These are phyloP conservation scores for Chrysoporthe austroafricana DNA, from an alignment of 2,329 filamentous ascomycete genomes.

Conservation along the genomic window DNA sequence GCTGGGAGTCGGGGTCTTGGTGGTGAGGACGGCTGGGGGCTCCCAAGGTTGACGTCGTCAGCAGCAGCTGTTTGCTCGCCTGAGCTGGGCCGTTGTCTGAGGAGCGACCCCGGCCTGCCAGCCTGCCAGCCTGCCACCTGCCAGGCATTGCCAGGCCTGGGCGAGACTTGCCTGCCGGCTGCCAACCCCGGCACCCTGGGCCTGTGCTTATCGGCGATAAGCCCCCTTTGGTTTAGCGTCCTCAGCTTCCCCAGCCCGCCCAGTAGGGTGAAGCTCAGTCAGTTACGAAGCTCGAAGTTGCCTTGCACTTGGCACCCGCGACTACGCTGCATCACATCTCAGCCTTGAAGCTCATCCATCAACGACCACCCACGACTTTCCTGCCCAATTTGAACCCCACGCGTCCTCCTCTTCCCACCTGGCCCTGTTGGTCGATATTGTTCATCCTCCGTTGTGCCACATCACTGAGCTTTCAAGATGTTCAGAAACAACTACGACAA, in stretches of 20 bases:
- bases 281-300: slow-evolving; percentile 36
- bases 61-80: slow-evolving; percentile 18
- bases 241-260: slow-evolving; percentile 12
- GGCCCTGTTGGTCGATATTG: neutral
- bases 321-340: slow-evolving; percentile 25
- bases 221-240: slow-evolving; percentile 2
- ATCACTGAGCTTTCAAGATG: slow-evolving; percentile 62
- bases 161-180: neutral
- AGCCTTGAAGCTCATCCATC: slow-evolving; percentile 19
- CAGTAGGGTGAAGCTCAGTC: slow-evolving; percentile 18
- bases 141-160: neutral
- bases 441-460: neutral
- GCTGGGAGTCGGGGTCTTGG: neutral
- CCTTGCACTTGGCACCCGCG: slow-evolving; percentile 28
- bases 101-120: slow-evolving; percentile 9
- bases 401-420: neutral
- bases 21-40: slow-evolving; percentile 12
- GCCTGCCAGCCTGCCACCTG: slow-evolving; percentile 7
- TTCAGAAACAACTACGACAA: slow-evolving; percentile 99
- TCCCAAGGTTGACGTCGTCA: slow-evolving; percentile 27
- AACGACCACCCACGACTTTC: slow-evolving; percentile 18
- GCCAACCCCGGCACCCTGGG: slow-evolving; percentile 9
- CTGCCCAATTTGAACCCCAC: neutral
- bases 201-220: slow-evolving; percentile 27
- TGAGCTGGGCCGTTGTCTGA: slow-evolving; percentile 8